Evolutionary conservation across 108 stramenopile genomes (phyloP), one percentile per base, ranked within the genome.

Genomic region (Hondaea fermentalgiana): DNA sequence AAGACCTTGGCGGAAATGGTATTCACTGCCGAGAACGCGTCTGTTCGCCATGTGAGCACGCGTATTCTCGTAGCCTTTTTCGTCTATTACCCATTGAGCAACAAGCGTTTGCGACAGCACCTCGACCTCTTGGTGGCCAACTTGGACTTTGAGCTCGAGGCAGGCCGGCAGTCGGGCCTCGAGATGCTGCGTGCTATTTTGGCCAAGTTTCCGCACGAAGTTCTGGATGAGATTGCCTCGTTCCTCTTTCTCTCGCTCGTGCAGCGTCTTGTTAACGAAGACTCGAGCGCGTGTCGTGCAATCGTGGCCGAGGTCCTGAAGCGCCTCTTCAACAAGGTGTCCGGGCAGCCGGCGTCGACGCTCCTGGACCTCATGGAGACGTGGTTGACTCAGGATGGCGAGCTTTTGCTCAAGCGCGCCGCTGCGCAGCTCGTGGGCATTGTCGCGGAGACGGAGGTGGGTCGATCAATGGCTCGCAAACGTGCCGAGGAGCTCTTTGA

Each of bases 71-170:
- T 91, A 8, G 16, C 0, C 5, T 91, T 88, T 72, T 35, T 91
- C 21, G 59, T 91, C 23, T 16, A 58, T 29, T 91, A 88, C 72
- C 90, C 90, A 4, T 72, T 91, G 6, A 59, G 47, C 55, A 58
- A 69, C 45, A 59, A 88, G 88, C 45, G 72, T 5, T 28, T 91
- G 72, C n/a, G n/a, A 5, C 60, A n/a, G 23, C 58, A 88, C 47
- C 17, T 91, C 72, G 43, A 49, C n/a, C 60, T 87, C 4, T 57
- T 91, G 43, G 10, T 91, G 14, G 45, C 44, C 0, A 91, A 91
- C 88, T 44, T 88, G 28, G 88, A 60, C 17, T 91, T 69, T 88
- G 21, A 60, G 60, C 10, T 72, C 16, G 51, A 16, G 8, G 69
- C 8, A 5, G 90, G 90, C 16, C 71, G 90, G 53, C 16, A 88